Evolutionary conservation across 2,329 filamentous ascomycete species (phyloP), one percentile per base, ranked within the genome.

Genomic region (Venturia effusa): DNA sequence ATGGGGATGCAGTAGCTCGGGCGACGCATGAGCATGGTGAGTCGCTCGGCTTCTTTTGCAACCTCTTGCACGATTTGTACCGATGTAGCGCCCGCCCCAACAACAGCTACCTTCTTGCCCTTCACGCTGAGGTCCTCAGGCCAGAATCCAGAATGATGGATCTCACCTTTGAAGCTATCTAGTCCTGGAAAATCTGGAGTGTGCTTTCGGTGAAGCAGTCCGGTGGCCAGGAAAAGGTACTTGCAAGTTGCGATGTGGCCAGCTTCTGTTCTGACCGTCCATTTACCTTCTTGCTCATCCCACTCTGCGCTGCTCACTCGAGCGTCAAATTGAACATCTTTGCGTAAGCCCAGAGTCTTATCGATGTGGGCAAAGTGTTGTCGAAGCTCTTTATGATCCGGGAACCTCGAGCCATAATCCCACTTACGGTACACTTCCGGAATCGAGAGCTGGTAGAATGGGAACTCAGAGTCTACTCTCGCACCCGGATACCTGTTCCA

Each of bases 191-290:
- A 40, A 13, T 39, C 48, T 13, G 62, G 62, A 45, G 84, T 80
- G 67, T 87, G 81, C 24, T 55, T 61, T 41, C 83, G 84, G 1
- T 84, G 81, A 88, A 81, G 79, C 64, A 85, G 84, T 0, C 83
- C 83, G 0, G 80, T 80, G 0, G 80, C 81, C 1, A 83, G 72
- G 19, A 85, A 69, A 13, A 85, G 74, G 68, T 80, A 84, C 67
- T 77, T 80, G 30, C 79, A 76, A 66, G 74, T 80, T 6, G 80
- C 78, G 0, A 70, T 75, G 3, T 80, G 78, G 17, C 82, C 83
- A 68, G 83, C 81, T 66, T 77, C 74, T 0, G 80, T 83, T 59
- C 76, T 72, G 8, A 85, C 71, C 5, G 70, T 70, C 83, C 83
- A 86, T 63, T 76, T 79, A 0, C 76, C 77, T 0, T 73, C 70